Conservation (phyloP, 208 protist genomes). For the Acanthamoeba pearcei region DNA sequence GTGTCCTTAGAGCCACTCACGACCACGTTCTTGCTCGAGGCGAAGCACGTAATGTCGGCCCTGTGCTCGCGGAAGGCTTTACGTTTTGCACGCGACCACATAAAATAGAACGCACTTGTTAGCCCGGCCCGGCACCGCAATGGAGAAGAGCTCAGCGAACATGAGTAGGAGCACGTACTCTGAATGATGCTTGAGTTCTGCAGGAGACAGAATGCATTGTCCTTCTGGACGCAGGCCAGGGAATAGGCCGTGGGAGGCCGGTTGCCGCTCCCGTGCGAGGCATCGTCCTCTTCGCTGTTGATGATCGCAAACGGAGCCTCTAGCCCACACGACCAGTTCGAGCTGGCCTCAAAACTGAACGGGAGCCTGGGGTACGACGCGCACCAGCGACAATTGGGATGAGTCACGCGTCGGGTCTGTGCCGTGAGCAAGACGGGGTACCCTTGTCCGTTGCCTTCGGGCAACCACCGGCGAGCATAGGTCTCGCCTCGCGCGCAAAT, state of each 20-base stretch:
- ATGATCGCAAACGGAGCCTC: slow-evolving; percentile 59
- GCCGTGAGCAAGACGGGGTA: background rate
- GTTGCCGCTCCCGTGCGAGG: background rate
- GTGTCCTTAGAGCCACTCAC: slow-evolving; percentile 61
- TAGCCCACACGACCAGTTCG: slow-evolving; percentile 25
- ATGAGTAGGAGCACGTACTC: background rate
- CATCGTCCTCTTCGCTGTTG: slow-evolving; percentile 38
- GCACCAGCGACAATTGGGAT: background rate
- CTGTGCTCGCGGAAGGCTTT: slow-evolving; percentile 50
- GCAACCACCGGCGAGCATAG: slow-evolving; percentile 41
- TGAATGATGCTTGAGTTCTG: slow-evolving; percentile 60
- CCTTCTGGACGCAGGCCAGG: slow-evolving; percentile 46
- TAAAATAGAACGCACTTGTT: background rate
- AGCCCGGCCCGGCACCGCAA: background rate
- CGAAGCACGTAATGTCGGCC: slow-evolving; percentile 65
- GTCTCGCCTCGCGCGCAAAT: slow-evolving; percentile 50
- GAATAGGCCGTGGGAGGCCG: slow-evolving; percentile 29
- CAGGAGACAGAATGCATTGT: slow-evolving; percentile 45
- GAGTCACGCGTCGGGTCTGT: background rate
- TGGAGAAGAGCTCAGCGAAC: background rate
- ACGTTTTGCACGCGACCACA: no score
- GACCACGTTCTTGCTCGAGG: slow-evolving; percentile 30
- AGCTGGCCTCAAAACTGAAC: slow-evolving; percentile 54
- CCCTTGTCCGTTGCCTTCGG: slow-evolving; percentile 56
- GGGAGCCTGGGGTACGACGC: background rate